Evolutionary conservation across 169 alveolate species (phyloP).

Genomic region (Eimeria necatrix): DNA sequence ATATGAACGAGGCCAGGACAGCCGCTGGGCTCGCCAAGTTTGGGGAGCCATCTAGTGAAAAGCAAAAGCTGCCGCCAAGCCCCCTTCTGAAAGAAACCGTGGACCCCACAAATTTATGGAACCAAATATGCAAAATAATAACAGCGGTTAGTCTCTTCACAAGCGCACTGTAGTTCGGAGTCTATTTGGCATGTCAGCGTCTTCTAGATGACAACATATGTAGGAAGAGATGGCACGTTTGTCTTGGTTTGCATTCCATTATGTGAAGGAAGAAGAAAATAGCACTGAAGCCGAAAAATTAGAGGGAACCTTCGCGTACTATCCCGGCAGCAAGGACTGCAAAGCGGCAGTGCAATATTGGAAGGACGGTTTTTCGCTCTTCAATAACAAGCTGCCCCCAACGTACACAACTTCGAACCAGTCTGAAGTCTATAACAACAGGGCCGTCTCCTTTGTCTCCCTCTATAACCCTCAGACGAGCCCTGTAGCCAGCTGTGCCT

Average conservation of each 20-base stretch:
- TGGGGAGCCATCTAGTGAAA: not conserved
- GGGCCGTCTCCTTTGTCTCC: constrained; percentile 60
- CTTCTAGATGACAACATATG: too few species aligned
- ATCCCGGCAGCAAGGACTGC: not conserved
- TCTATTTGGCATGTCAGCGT: too few species aligned
- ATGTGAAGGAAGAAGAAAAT: too few species aligned
- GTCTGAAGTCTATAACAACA: too few species aligned
- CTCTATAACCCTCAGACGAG: constrained; percentile 49
- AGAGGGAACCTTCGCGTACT: constrained; percentile 41
- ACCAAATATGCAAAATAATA: not conserved
- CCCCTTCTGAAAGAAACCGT: too few species aligned
- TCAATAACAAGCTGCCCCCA: not conserved
- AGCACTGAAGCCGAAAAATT: too few species aligned
- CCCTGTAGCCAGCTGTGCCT: constrained; percentile 17
- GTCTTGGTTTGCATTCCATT: too few species aligned
- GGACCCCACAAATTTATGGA: too few species aligned
- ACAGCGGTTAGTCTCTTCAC: not conserved
- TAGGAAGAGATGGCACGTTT: too few species aligned
- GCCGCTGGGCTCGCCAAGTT: constrained; percentile 33
- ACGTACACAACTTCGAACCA: not conserved
- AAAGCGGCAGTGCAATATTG: constrained; percentile 52
- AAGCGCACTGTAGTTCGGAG: too few species aligned
- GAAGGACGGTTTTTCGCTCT: constrained; percentile 3
- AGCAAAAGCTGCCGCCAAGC: too few species aligned
- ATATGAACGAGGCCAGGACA: constrained; percentile 7